phyloP scores from a whole-genome alignment of 805 yeast species.

The Hanseniaspora thailandica region DNA sequence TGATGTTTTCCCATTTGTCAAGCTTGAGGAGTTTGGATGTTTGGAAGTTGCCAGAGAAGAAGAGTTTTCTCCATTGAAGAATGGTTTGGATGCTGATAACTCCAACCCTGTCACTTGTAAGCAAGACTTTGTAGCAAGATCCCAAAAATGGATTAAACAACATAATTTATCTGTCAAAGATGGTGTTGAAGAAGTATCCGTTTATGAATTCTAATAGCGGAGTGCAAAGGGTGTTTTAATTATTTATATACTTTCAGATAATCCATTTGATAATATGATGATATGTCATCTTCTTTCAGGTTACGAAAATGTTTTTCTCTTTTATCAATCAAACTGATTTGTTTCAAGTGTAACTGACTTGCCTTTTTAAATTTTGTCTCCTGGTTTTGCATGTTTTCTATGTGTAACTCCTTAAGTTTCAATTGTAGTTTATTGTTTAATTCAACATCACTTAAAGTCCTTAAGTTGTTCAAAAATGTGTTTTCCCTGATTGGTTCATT shows the following conservation, averaged over 20 bases:
- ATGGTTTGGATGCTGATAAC: slow-evolving; percentile 67
- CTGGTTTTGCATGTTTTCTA: slow-evolving; percentile 20
- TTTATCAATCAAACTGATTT: slow-evolving; percentile 20
- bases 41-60: slow-evolving; percentile 75
- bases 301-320: slow-evolving; percentile 12
- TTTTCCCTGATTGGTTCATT: not conserved
- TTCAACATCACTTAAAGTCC: slow-evolving; percentile 24
- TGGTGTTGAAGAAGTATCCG: slow-evolving; percentile 4
- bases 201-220: slow-evolving; percentile 4
- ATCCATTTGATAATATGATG: slow-evolving; percentile 5
- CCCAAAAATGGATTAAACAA: slow-evolving; percentile 57
- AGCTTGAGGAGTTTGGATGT: slow-evolving; percentile 66
- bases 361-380: slow-evolving; percentile 21
- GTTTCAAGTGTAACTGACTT: slow-evolving; percentile 14
- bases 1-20: slow-evolving; percentile 80
- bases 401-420: slow-evolving; percentile 24
- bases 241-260: not conserved
- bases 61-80: slow-evolving; percentile 91
- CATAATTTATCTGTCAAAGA: not conserved
- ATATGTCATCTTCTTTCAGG: slow-evolving; percentile 5
- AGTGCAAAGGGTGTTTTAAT: not conserved
- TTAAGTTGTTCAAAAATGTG: slow-evolving; percentile 14
- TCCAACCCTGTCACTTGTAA: slow-evolving; percentile 82
- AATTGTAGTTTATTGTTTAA: slow-evolving; percentile 23
- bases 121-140: slow-evolving; percentile 48